phyloP scores from a whole-genome alignment of 2,329 filamentous ascomycete species.

The Rosellinia necatrix region DNA sequence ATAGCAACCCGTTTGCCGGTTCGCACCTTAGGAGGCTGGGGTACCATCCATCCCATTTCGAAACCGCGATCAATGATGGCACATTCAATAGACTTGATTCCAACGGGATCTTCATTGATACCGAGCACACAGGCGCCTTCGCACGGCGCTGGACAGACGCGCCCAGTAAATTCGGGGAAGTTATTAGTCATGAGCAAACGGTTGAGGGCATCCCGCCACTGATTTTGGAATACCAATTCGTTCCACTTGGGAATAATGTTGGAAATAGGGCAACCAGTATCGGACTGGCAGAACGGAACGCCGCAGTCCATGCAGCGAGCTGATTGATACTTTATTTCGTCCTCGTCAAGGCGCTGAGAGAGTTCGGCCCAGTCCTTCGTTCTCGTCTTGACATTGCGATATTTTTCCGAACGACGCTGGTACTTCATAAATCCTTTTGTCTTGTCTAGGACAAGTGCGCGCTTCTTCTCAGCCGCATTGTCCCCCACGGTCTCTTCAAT shows the following conservation, averaged over 20 bases:
- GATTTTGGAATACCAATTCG: constrained; percentile 72
- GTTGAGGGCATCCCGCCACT: constrained; percentile 92
- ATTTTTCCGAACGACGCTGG: constrained; percentile 89
- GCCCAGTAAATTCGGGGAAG: constrained; percentile 96
- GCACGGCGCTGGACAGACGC: constrained; percentile 94
- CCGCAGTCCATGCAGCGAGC: constrained; percentile 99
- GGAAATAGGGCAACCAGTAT: constrained; percentile 91
- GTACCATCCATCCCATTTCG: constrained; percentile 98
- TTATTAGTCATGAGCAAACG: constrained; percentile 95
- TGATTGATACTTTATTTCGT: constrained; percentile 95
- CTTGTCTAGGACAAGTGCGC: constrained; percentile 93
- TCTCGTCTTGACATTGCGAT: constrained; percentile 80
- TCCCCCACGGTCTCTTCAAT: constrained; percentile 92
- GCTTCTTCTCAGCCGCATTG: constrained; percentile 84
- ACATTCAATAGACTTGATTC: constrained; percentile 98
- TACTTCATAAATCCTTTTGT: constrained; percentile 98
- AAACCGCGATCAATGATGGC: constrained; percentile 97
- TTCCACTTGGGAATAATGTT: constrained; percentile 99
- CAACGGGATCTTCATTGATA: constrained; percentile 95
- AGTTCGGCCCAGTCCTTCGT: constrained; percentile 95
- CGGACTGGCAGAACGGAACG: constrained; percentile 97
- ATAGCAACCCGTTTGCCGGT: constrained; percentile 88
- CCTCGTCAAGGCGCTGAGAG: constrained; percentile 83
- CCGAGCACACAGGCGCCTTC: constrained; percentile 95
- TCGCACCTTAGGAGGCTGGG: constrained; percentile 74